Conservation (phyloP, 176 grass and related monocot genomes). For the Panicum miliaceum region DNA sequence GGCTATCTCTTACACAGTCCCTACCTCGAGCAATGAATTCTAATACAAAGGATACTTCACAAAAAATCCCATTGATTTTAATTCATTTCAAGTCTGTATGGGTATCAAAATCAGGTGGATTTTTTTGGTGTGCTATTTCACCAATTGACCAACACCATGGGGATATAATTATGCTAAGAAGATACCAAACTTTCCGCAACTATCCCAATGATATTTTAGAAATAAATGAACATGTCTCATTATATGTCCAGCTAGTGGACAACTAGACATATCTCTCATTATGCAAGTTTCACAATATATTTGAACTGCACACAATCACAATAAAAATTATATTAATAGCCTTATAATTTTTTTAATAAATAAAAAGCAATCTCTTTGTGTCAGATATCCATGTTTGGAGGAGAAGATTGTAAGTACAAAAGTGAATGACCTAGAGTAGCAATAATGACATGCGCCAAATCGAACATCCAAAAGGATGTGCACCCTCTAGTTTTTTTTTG, state of each 20-base stretch:
- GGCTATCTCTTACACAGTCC: not conserved
- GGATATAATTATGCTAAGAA: not conserved
- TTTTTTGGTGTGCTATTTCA: not conserved
- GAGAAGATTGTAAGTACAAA: no score
- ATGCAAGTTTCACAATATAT: not conserved
- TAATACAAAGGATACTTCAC: not conserved
- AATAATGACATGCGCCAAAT: no score
- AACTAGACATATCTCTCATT: not conserved
- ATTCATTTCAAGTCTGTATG: not conserved
- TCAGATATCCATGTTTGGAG: no score
- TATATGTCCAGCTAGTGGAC: not conserved
- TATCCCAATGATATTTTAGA: not conserved
- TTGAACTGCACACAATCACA: not conserved
- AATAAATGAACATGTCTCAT: not conserved
- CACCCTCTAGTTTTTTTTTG: no score
- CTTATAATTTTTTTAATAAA: not conserved
- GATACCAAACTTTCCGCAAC: not conserved
- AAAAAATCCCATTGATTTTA: not conserved
- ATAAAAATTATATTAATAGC: not conserved
- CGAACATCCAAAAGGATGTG: no score
- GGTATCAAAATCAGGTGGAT: not conserved
- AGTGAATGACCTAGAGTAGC: no score
- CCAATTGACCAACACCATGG: not conserved
- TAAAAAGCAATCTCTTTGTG: not conserved
- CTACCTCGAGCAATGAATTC: not conserved